Conservation (phyloP, 2,329 filamentous ascomycete species). For the Talaromyces sp. region DNA sequence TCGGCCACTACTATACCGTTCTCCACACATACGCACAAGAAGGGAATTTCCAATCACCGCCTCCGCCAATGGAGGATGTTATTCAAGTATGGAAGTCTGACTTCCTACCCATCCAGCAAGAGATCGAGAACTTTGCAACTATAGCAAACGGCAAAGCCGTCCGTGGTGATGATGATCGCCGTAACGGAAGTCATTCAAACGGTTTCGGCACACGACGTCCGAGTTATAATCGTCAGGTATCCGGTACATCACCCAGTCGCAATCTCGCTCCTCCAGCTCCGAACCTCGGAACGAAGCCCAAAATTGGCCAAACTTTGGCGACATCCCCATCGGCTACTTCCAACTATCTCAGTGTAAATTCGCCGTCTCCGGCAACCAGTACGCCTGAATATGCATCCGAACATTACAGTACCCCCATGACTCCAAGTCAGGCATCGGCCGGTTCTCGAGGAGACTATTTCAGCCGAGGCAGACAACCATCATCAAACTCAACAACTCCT, state of each 20-base stretch:
- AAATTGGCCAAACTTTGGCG: constrained; percentile 17
- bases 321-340: constrained; percentile 26
- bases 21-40: constrained; percentile 68
- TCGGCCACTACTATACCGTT: constrained; percentile 72
- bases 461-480: constrained; percentile 36
- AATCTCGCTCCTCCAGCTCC: constrained; percentile 25
- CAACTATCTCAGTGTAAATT: constrained; percentile 21
- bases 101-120: constrained; percentile 59
- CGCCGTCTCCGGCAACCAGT: constrained; percentile 25
- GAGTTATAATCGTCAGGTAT: constrained; percentile 28
- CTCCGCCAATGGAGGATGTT: constrained; percentile 67
- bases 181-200: constrained; percentile 39
- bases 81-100: constrained; percentile 60
- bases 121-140: constrained; percentile 61
- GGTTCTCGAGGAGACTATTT: constrained; percentile 45
- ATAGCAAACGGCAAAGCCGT: constrained; percentile 64
- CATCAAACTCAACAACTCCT: constrained; percentile 25
- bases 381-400: constrained; percentile 14
- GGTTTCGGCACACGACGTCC: constrained; percentile 33
- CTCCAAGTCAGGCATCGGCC: constrained; percentile 31
- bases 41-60: constrained; percentile 63
- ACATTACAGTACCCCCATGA: constrained; percentile 20
- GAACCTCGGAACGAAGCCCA: constrained; percentile 25
- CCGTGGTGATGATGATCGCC: constrained; percentile 50
- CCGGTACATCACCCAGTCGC: constrained; percentile 25